Evolutionary conservation across 306 rosid genomes (phyloP).

Genomic region (Lablab purpureus): DNA sequence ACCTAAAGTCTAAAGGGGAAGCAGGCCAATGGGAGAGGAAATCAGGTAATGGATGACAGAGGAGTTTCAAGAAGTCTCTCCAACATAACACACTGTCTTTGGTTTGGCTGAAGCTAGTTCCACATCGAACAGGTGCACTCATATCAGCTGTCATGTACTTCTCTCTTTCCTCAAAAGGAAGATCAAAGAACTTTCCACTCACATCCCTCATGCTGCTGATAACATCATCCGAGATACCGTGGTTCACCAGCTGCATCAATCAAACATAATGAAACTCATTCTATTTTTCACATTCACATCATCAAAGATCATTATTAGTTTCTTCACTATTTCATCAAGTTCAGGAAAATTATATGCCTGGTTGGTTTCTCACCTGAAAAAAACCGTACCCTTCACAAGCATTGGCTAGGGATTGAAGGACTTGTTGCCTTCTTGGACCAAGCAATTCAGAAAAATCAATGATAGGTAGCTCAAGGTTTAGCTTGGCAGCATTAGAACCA

Average conservation of each 20-base stretch:
- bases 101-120: conserved; percentile 86
- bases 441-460: conserved; percentile 71
- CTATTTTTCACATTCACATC: not conserved
- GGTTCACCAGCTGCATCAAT: conserved; percentile 74
- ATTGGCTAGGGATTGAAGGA: conserved; percentile 61
- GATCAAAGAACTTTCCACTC: conserved; percentile 70
- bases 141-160: conserved; percentile 79
- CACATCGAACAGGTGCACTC: conserved; percentile 72
- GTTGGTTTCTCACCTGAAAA: conserved; percentile 68
- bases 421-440: conserved; percentile 66
- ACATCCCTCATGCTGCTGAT: conserved; percentile 67
- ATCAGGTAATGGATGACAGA: conserved; percentile 69
- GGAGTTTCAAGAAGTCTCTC: conserved; percentile 92
- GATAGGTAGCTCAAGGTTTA: conserved; percentile 65
- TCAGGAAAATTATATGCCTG: not conserved
- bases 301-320: no score
- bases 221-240: conserved; percentile 70
- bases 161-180: conserved; percentile 76
- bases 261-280: not conserved
- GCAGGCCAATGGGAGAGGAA: conserved; percentile 79
- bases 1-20: conserved; percentile 79
- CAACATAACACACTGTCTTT: conserved; percentile 79
- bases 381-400: conserved; percentile 78
- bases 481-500: conserved; percentile 24
- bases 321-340: not conserved